Evolutionary conservation across 768 basidiomycete species (phyloP).

Genomic region (Boletus pseudo-olivaceus): DNA sequence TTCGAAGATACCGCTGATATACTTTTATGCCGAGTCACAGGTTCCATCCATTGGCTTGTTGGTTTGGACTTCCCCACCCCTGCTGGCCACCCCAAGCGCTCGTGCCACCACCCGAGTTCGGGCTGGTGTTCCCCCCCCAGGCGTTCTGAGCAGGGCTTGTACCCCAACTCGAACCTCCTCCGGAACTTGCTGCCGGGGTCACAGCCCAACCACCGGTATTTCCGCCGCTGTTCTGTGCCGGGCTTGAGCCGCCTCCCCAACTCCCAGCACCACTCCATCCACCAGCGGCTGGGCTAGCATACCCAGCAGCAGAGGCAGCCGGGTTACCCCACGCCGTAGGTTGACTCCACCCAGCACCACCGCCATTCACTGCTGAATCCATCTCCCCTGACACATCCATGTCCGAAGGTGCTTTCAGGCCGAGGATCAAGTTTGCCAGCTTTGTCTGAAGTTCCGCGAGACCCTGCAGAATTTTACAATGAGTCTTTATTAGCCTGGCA

Average conservation of each 20-base stretch:
- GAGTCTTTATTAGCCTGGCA: not conserved
- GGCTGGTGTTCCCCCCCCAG: slow-evolving; percentile 39
- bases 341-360: slow-evolving; percentile 20
- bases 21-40: slow-evolving; percentile 11
- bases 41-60: slow-evolving; percentile 55
- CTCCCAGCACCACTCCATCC: slow-evolving; percentile 27
- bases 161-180: slow-evolving; percentile 27
- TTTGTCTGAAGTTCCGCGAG: slow-evolving; percentile 77
- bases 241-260: slow-evolving; percentile 28
- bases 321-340: slow-evolving; percentile 27
- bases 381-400: slow-evolving; percentile 46
- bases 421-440: slow-evolving; percentile 73
- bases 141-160: slow-evolving; percentile 32
- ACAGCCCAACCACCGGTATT: slow-evolving; percentile 15
- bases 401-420: slow-evolving; percentile 63
- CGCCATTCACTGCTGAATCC: slow-evolving; percentile 29
- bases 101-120: slow-evolving; percentile 21
- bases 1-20: not conserved
- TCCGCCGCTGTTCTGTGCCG: slow-evolving; percentile 24
- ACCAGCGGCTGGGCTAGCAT: slow-evolving; percentile 29
- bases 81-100: slow-evolving; percentile 29
- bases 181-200: slow-evolving; percentile 28
- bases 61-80: slow-evolving; percentile 52
- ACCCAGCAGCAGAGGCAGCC: slow-evolving; percentile 30
- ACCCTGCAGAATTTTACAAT: slow-evolving; percentile 44